phyloP scores from a whole-genome alignment of 2,329 filamentous ascomycete species.

The Akanthomyces muscarius region DNA sequence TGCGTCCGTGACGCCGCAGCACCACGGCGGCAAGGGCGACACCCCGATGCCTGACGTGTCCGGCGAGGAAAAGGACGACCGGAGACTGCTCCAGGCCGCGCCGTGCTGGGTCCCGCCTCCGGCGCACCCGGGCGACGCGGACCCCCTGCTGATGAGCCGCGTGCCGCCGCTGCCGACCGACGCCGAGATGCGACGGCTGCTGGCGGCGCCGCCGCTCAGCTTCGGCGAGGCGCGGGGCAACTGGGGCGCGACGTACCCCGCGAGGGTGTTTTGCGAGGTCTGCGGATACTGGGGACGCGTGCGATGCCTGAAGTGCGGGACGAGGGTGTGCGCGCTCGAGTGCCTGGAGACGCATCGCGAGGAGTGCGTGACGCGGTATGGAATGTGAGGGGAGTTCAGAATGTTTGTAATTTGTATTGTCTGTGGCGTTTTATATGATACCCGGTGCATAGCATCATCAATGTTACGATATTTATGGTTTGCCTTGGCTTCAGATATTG shows the following conservation, averaged over 20 bases:
- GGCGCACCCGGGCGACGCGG: constrained; percentile 46
- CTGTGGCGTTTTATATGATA: constrained; percentile 11
- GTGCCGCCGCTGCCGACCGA: constrained; percentile 56
- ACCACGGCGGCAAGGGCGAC: constrained; percentile 25
- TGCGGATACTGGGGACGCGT: constrained; percentile 80
- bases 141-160: constrained; percentile 55
- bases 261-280: constrained; percentile 68
- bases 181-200: constrained; percentile 59
- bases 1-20: neutral
- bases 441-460: constrained; percentile 9
- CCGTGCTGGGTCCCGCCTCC: constrained; percentile 32
- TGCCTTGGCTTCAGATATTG: neutral
- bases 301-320: constrained; percentile 73
- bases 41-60: constrained; percentile 25
- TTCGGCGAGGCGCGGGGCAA: constrained; percentile 60
- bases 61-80: neutral
- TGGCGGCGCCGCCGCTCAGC: constrained; percentile 60
- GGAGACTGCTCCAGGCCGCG: constrained; percentile 31
- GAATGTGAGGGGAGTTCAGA: constrained; percentile 24
- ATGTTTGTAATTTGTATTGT: neutral
- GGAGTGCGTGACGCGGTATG: constrained; percentile 65
- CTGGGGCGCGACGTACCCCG: constrained; percentile 49
- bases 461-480: neutral
- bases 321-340: constrained; percentile 70
- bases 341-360: constrained; percentile 70